Conservation (phyloP, 2,329 filamentous ascomycete genomes). For the Phaeophleospora eucalypticola region DNA sequence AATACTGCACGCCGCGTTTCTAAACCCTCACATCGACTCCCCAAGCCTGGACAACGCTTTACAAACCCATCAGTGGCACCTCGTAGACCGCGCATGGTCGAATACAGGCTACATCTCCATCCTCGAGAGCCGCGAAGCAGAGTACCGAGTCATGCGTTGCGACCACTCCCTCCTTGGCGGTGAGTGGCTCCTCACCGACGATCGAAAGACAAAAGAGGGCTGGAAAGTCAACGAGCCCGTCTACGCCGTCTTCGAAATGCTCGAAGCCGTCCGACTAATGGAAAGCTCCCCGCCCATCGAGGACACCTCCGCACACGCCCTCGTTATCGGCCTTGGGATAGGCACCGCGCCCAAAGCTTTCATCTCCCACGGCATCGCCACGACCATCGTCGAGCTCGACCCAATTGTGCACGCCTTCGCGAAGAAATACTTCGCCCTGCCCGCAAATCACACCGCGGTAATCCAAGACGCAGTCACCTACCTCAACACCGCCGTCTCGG, state of each 20-base stretch:
- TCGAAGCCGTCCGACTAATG: constrained; percentile 84
- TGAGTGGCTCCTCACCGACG: constrained; percentile 67
- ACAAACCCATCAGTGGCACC: constrained; percentile 60
- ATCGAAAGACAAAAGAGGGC: constrained; percentile 34
- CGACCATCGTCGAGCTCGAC: constrained; percentile 92
- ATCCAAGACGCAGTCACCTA: constrained; percentile 79
- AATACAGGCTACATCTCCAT: constrained; percentile 90
- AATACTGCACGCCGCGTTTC: constrained; percentile 63
- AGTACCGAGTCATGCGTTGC: constrained; percentile 80
- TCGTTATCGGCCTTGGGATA: constrained; percentile 88
- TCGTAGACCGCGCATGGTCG: constrained; percentile 80
- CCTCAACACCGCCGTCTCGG: constrained; percentile 48
- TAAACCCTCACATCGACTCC: constrained; percentile 67
- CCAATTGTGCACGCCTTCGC: constrained; percentile 83
- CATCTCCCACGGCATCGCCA: constrained; percentile 82
- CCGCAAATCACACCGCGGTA: constrained; percentile 70
- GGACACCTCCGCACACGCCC: constrained; percentile 50
- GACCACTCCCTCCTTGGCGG: constrained; percentile 93
- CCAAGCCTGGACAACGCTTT: constrained; percentile 62
- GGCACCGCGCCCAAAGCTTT: constrained; percentile 86
- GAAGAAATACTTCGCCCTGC: constrained; percentile 74
- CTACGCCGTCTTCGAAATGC: constrained; percentile 92
- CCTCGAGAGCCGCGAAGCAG: constrained; percentile 65
- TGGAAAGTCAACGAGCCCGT: constrained; percentile 72
- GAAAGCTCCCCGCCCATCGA: constrained; percentile 45